These are phyloP conservation scores for Coemansia aciculifera DNA, from an alignment of 192 early-diverging fungal genomes.

Conservation along the genomic window DNA sequence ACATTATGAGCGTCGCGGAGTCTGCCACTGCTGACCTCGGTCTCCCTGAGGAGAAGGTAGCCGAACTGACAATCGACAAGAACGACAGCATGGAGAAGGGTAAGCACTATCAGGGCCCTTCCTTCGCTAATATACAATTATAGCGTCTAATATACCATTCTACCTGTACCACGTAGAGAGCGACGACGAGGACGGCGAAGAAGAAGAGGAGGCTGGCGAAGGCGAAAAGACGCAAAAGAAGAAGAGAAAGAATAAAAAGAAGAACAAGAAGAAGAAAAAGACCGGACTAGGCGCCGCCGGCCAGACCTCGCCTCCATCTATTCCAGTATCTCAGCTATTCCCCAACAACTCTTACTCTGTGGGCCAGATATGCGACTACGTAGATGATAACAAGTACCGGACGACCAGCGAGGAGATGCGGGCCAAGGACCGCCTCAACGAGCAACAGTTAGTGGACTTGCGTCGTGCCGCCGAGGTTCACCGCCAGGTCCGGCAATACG, in stretches of 20 bases:
- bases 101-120: neutral
- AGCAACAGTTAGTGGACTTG: conserved; percentile 77
- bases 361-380: conserved; percentile 84
- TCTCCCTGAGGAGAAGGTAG: conserved; percentile 6
- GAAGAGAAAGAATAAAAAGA: conserved; percentile 66
- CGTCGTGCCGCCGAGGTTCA: conserved; percentile 94
- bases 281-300: conserved; percentile 41
- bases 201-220: conserved; percentile 14
- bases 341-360: conserved; percentile 73
- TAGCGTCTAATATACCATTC: neutral
- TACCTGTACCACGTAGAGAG: neutral
- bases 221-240: conserved; percentile 18
- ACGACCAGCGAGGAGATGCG: conserved; percentile 94
- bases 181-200: conserved; percentile 12
- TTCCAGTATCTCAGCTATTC: conserved; percentile 84
- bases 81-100: conserved; percentile 13
- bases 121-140: neutral
- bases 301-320: conserved; percentile 67
- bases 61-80: conserved; percentile 14
- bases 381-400: conserved; percentile 83
- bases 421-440: conserved; percentile 69
- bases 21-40: neutral
- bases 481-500: conserved; percentile 84
- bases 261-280: conserved; percentile 65
- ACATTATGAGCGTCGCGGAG: conserved; percentile 22